Conservation (phyloP, 2,329 filamentous ascomycete species). For the Aspergillus flavus region DNA sequence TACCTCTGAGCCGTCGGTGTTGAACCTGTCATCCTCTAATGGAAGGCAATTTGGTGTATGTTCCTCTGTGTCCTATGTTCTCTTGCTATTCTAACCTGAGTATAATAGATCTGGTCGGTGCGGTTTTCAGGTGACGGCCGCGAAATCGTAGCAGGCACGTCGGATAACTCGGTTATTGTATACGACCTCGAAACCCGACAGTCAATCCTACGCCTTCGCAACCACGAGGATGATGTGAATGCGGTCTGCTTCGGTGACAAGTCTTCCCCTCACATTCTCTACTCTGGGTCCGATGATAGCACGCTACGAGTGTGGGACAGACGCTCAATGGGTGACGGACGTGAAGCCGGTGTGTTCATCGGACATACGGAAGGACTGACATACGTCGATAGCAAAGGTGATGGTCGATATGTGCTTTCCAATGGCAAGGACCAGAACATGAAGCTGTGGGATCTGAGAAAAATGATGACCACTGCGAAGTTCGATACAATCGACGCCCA, state of each 20-base stretch:
- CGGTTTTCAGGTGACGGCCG: slow-evolving; percentile 90
- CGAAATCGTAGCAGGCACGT: slow-evolving; percentile 88
- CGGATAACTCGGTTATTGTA: slow-evolving; percentile 75
- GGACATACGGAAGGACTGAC: slow-evolving; percentile 68
- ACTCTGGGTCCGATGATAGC: slow-evolving; percentile 92
- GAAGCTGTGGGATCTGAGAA: slow-evolving; percentile 94
- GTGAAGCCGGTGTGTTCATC: slow-evolving; percentile 66
- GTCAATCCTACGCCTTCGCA: slow-evolving; percentile 72
- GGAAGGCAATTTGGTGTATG: slow-evolving; percentile 51
- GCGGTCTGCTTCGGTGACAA: slow-evolving; percentile 94
- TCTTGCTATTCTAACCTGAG: slow-evolving; percentile 19
- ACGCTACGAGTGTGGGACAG: slow-evolving; percentile 97
- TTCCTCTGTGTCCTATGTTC: not conserved
- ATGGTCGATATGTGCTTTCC: slow-evolving; percentile 84
- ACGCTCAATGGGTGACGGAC: slow-evolving; percentile 64
- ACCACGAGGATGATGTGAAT: slow-evolving; percentile 88
- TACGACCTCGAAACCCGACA: slow-evolving; percentile 86
- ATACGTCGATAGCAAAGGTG: slow-evolving; percentile 78
- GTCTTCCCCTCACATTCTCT: slow-evolving; percentile 86
- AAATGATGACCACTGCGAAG: slow-evolving; percentile 74
- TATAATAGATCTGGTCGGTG: slow-evolving; percentile 75
- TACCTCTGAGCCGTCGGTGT: slow-evolving; percentile 72
- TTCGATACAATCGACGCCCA: slow-evolving; percentile 56
- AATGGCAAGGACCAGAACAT: slow-evolving; percentile 97
- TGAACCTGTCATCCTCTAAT: slow-evolving; percentile 67